Evolutionary conservation across 225 moss, liverwort and hornwort genomes (phyloP).

Genomic region (Thuidium tamariscinum): DNA sequence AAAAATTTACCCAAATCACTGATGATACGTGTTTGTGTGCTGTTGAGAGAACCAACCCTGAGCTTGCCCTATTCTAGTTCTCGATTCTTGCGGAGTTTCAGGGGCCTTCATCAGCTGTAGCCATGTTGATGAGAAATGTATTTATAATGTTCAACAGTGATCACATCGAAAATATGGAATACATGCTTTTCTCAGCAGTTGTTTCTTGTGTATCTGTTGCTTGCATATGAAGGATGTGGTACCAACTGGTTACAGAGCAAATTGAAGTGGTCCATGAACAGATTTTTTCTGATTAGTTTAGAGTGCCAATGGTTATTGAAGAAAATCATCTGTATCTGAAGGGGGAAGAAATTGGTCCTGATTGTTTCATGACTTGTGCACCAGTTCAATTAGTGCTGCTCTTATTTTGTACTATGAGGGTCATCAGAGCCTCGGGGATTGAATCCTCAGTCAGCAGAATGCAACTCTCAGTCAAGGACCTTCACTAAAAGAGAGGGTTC

Average conservation of each 20-base stretch:
- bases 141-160: slow-evolving; percentile 4
- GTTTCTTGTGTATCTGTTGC: background rate
- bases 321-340: background rate
- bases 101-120: background rate
- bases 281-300: background rate
- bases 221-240: background rate
- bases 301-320: background rate
- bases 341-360: background rate
- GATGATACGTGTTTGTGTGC: background rate
- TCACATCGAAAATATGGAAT: background rate
- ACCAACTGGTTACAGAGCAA: background rate
- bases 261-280: background rate
- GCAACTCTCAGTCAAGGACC: background rate
- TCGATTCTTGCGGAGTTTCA: background rate
- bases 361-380: background rate
- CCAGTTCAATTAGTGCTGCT: background rate
- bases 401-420: background rate
- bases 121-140: slow-evolving; percentile 20
- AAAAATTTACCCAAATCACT: background rate
- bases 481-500: no score
- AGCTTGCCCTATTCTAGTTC: background rate
- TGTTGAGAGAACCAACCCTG: background rate
- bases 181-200: background rate
- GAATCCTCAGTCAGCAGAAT: background rate
- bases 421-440: background rate